Base-by-base conservation (phyloP, 805 yeast genomes). In the Yamadazyma laniorum region DNA sequence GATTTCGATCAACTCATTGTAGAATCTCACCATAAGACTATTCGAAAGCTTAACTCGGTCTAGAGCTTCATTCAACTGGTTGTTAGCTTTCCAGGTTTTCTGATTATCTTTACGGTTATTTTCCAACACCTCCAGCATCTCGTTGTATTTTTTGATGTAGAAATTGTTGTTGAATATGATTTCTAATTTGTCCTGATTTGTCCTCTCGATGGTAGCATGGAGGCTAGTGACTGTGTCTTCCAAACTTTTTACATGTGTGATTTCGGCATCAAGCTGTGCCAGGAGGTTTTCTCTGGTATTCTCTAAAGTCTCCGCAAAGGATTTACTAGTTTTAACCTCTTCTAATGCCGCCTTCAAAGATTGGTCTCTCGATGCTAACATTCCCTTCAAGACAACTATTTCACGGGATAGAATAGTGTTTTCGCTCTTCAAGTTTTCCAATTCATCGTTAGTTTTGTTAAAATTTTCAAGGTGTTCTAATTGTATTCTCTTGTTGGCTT, bases 101-200 rank as follows among this genome's bases (percentile, higher is more conserved):
- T 31, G 23, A 13, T 25, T n/a, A 13, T 17, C 9, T 18, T 9
- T 14, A 21, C 33, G 22, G 2, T 28, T 11, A 9, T 38, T 30
- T n/a, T 33, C 16, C 12, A 27, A 11, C 11, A 27, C 11, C 7
- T 28, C 29, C n/a, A 17, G 7, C 11, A 18, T 5, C 7, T 33
- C 31, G n/a, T 33, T 32, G 18, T 18, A 33, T 17, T 29, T 38
- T 12, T 15, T 15, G n/a, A 38, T 33, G 22, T 38, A 38, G 27
- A 23, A 33, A 26, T 38, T 38, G 21, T 38, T 38, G 18, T 38
- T 38, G 3, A 34, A 32, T 29, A 33, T 38, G 12, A 33, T 25
- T 23, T 38, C 37, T 4, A 33, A 8, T 12, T 33, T 32, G n/a
- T 33, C 37, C 18, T 33, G 23, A 11, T 18, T 33, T 9, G 25